Evolutionary conservation across 106 monocot genomes (phyloP), one percentile per base, ranked within the genome.

Genomic region (Dioscorea dumetorum): DNA sequence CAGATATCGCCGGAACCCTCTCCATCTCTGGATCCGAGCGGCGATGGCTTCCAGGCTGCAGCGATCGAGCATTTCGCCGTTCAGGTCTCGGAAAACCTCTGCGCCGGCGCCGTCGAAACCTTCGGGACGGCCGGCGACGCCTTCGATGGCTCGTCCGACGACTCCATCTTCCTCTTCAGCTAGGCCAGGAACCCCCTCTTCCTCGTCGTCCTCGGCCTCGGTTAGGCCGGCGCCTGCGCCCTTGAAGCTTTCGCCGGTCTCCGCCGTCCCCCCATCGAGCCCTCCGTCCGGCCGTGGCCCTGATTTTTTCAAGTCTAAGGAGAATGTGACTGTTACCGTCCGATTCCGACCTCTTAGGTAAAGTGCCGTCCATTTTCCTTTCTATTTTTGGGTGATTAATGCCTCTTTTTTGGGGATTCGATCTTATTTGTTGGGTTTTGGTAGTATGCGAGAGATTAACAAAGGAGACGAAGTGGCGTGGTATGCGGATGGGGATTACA

Each of bases 381-480:
- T 13, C 64, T 19, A 22, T n/a, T 4, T 3, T 49, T 53, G 59
- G 20, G 12, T 21, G n/a, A 33, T 20, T 8, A 21, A 54, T 24
- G 5, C 13, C 16, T 31, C 56, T 67, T 24, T 19, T 7, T 10
- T 58, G 33, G 23, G 23, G 22, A 23, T 33, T 78, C 19, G 16
- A 4, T 12, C 22, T n/a, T 52, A 19, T 41, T n/a, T 17, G 17
- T 60, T 60, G 19, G 58, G 32, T 76, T 33, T 28, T 23, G 35
- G 50, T 49, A 97, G 95, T 73, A 76, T 79, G 62, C 66, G 95
- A 41, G 95, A 97, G 84, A 89, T 97, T 53, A 85, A 82, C 35
- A 92, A 87, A 61, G 97, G 92, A n/a, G 92, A 90, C 63, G 97
- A 99, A 79, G 76, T 99, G n/a, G 92, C 97, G 22, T 99, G 97